Conservation (phyloP, 768 basidiomycete genomes). For the Dacryopinax primogenitus region DNA sequence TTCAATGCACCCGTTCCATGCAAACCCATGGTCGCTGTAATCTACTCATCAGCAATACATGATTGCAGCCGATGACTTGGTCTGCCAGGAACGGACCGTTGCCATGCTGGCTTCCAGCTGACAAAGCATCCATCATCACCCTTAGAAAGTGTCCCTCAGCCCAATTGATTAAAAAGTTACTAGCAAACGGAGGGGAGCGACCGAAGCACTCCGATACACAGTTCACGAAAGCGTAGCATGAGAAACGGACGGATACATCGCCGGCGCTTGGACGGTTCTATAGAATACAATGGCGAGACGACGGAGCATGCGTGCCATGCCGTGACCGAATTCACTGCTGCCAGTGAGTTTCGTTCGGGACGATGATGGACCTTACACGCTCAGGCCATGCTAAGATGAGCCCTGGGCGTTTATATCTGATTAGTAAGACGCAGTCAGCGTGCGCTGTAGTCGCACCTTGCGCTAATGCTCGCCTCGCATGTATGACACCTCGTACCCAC, state of each 20-base stretch:
- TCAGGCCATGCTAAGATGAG: background rate
- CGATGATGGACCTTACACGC: constrained; percentile 1
- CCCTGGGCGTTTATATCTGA: background rate
- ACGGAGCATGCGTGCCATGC: background rate
- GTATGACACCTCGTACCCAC: background rate
- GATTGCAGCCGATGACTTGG: no score
- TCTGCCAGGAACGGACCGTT: no score
- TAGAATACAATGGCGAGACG: background rate
- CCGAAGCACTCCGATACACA: constrained; percentile 3
- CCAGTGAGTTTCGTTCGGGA: background rate
- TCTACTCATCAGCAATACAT: no score
- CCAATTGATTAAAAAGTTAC: background rate
- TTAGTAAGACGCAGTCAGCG: background rate
- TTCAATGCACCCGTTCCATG: no score
- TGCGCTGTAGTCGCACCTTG: background rate
- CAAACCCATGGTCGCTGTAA: no score
- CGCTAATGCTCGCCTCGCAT: constrained; percentile 1
- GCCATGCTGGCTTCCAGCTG: no score
- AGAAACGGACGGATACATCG: constrained; percentile 2
- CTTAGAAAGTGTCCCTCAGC: no score
- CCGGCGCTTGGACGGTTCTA: constrained; percentile 1
- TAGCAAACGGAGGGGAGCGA: constrained; percentile 9
- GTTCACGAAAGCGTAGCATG: background rate
- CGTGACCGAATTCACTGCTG: no score
- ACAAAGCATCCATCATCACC: background rate